These are phyloP conservation scores for Mycena sanguinolenta DNA, from an alignment of 768 basidiomycete species.

Conservation along the genomic window DNA sequence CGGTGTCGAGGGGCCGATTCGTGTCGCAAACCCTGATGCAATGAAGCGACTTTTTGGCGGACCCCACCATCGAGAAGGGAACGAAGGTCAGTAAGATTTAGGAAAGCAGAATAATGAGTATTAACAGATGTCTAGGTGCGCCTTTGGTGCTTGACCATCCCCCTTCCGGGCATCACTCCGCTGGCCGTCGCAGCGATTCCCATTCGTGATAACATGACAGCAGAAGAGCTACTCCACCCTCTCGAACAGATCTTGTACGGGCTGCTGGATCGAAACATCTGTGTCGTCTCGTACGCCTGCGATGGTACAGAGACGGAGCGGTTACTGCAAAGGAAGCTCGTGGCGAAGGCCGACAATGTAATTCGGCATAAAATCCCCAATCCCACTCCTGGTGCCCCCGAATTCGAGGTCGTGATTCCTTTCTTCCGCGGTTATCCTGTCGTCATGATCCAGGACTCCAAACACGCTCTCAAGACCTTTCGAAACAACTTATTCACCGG, in stretches of 20 bases:
- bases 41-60: slow-evolving; percentile 32
- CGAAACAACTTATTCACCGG: slow-evolving; percentile 50
- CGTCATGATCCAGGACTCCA: slow-evolving; percentile 42
- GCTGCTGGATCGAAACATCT: too few species aligned
- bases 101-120: background rate
- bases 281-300: slow-evolving; percentile 41
- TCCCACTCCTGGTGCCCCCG: background rate
- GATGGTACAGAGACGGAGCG: slow-evolving; percentile 55
- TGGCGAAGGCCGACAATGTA: background rate
- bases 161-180: slow-evolving; percentile 46
- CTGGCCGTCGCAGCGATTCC: slow-evolving; percentile 48
- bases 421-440: background rate
- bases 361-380: background rate
- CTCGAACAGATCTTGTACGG: too few species aligned
- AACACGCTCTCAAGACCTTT: slow-evolving; percentile 49
- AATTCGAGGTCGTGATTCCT: background rate
- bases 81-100: slow-evolving; percentile 35
- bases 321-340: background rate
- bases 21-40: slow-evolving; percentile 41
- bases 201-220: slow-evolving; percentile 38
- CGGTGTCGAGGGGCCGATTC: slow-evolving; percentile 40
- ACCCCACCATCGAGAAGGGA: slow-evolving; percentile 33
- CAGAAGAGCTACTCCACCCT: background rate
- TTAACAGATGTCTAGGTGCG: slow-evolving; percentile 42
- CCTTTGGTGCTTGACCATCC: slow-evolving; percentile 47